Evolutionary conservation across 257 asterid genomes (phyloP), one percentile per base, ranked within the genome.

Genomic region (Plantago elongata): DNA sequence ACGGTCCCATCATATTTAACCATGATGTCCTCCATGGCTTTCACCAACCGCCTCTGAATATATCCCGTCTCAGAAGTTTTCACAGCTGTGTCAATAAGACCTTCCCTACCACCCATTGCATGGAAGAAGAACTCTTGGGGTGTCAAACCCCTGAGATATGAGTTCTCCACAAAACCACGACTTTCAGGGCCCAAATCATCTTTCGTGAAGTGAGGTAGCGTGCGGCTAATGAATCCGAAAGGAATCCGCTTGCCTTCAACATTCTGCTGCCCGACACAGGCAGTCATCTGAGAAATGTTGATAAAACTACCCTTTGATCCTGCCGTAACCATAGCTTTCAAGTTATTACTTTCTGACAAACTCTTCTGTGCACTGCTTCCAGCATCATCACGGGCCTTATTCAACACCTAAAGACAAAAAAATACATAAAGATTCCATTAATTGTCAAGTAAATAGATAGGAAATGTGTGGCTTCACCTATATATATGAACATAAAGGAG

Each of bases 31-130:
- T 93, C 99, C 99, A 93, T 89, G 69, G 99, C 99, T 80, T 93
- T 89, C 73, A 93, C 99, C 63, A 93, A 69, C 69, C 97, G 89
- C 79, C 99, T 80, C 80, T 93, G 99, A 44, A 93, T 93, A 68
- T 93, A 93, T 45, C 99, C 99, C 45, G 99, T 93, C 81, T 93
- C 99, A 37, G 99, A 93, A 47, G 99, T 93, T 77, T 93, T 93
- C 77, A 93, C 99, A 1, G 99, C 99, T 48, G 99, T 93, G 68
- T 93, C 99, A 49, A 93, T 93, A 27, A 93, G 89, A 82, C 99
- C 97, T 80, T 93, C 99, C 73, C 99, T 84, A 82, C 99, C 99
- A 77, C 99, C 99, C 99, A 93, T 93, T 58, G 99, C 99, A 72
- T 93, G 99, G 80, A 93, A 93, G 78, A 93, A 93, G 80, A 93